Evolutionary conservation across 768 basidiomycete genomes (phyloP), one percentile per base, ranked within the genome.

Genomic region (Leccinum barrowsii): DNA sequence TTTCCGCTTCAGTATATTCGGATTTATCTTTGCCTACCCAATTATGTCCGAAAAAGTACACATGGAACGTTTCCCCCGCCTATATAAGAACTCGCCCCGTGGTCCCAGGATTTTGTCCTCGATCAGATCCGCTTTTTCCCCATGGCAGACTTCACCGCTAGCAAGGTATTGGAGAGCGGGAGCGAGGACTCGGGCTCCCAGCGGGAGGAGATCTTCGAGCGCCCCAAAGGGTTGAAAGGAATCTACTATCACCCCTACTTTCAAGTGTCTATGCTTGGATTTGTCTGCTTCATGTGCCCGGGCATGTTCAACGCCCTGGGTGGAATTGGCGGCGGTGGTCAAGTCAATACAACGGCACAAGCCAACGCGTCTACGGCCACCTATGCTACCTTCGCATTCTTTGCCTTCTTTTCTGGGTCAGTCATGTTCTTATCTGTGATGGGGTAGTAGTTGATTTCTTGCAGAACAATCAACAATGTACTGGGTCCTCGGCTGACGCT

Each of bases 301-400:
- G 90, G 90, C 55, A 80, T 91, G 56, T 92, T 90, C 74, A 92
- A 92, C 66, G 85, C 90, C 3, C 73, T 92, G 61, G 87, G 83
- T 59, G 89, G 92, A 22, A 78, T 94, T 55, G 92, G 92, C 4
- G 90, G 80, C 48, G 90, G 87, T 49, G 92, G 92, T 4, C 86
- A 88, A 73, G 68, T 90, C 44, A 84, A 89, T 65, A 67, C 82
- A 12, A 77, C 76, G 4, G 88, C 85, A 12, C 82, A 80, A 66
- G 84, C 89, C 17, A 89, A 92, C 63, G 80, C 87, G 2, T 85
- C 86, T 65, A 75, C 83, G 1, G 84, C 88, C 3, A 73, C 90
- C 13, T 92, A 93, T 65, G 72, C 84, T 3, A 81, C 80, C 4
- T 87, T 87, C 63, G 82, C 85, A 4, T 73, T 81, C 58, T 77